Evolutionary conservation across 148 eudicot genomes (phyloP).

Genomic region (Hydrangea macrophylla): DNA sequence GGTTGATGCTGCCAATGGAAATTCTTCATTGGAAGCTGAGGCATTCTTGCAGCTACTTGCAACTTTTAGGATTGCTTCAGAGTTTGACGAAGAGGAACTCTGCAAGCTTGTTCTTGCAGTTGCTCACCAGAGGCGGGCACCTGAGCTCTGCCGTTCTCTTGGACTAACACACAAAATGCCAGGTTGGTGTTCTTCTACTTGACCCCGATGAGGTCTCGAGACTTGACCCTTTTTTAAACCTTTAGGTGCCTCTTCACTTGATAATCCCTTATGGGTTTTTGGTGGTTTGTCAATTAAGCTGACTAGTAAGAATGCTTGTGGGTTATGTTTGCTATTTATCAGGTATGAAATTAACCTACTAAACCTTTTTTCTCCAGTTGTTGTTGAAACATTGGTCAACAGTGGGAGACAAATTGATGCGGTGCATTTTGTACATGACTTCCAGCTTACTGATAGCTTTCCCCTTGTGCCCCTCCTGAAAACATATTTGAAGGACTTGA

Average conservation of each 20-base stretch:
- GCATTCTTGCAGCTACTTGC: constrained; percentile 67
- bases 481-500: constrained; percentile 48
- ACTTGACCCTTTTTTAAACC: constrained; percentile 10
- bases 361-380: constrained; percentile 29
- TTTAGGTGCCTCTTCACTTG: constrained; percentile 9
- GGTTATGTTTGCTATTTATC: neutral
- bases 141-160: constrained; percentile 74
- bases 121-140: constrained; percentile 55
- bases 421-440: constrained; percentile 50
- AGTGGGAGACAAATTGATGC: constrained; percentile 50
- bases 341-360: neutral
- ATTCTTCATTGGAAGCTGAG: constrained; percentile 65
- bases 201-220: constrained; percentile 36
- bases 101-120: constrained; percentile 66
- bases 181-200: constrained; percentile 64
- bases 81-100: constrained; percentile 58
- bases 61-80: constrained; percentile 67
- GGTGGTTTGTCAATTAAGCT: neutral
- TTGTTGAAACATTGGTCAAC: constrained; percentile 43
- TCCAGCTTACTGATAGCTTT: constrained; percentile 40
- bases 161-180: constrained; percentile 61
- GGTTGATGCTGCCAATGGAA: constrained; percentile 54
- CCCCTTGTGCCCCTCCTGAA: constrained; percentile 51
- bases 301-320: neutral
- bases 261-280: neutral